Conservation (phyloP, 2,329 filamentous ascomycete species). For the Aspergillus melleus region DNA sequence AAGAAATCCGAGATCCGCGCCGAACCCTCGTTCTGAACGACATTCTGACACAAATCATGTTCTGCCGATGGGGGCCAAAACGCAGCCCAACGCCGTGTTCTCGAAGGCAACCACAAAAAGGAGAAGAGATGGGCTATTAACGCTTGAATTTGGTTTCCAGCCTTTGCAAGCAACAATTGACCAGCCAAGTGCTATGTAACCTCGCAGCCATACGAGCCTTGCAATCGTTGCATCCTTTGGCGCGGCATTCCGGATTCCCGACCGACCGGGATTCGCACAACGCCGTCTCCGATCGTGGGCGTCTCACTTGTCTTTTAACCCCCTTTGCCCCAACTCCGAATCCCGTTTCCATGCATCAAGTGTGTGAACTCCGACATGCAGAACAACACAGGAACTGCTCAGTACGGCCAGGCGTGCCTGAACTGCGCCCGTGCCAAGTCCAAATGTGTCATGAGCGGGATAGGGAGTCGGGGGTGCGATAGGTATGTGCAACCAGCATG, state of each 20-base stretch:
- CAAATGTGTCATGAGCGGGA: constrained; percentile 40
- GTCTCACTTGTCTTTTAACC: neutral
- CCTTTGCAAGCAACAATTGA: neutral
- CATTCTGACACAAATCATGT: neutral
- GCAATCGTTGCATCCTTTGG: neutral
- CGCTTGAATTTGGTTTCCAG: neutral
- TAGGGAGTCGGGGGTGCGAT: constrained; percentile 17
- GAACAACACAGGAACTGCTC: neutral
- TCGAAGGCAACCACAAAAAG: neutral
- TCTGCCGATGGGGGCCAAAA: neutral
- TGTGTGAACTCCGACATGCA: neutral
- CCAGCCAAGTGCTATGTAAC: neutral
- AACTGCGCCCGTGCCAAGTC: constrained; percentile 46
- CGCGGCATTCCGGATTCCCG: neutral
- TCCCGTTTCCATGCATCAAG: neutral
- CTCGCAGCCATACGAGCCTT: neutral
- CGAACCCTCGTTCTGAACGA: too few relatives aligned
- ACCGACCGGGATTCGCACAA: neutral
- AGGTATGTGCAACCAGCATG: constrained; percentile 9
- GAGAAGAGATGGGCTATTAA: neutral
- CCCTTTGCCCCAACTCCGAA: neutral
- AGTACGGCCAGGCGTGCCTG: constrained; percentile 42
- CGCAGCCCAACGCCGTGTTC: neutral
- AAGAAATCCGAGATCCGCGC: neutral
- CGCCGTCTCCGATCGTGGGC: neutral